Base-by-base conservation (phyloP, 1,139 yeast genomes). In the Zygosaccharomyces pseudobailii region DNA sequence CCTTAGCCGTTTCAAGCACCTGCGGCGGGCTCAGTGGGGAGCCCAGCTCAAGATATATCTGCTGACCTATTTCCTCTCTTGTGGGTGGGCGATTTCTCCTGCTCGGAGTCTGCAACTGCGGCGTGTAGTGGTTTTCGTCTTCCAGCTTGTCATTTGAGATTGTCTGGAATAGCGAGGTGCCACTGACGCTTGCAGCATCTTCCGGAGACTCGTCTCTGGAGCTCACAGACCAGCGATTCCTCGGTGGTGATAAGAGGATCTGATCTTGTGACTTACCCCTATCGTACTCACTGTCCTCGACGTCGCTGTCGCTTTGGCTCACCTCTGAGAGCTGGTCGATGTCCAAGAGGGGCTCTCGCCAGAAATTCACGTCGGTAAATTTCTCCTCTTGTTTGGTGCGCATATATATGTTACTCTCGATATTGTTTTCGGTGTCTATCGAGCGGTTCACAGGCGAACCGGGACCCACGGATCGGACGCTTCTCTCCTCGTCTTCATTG, bases 341-440 rank as follows among this genome's bases (percentile, higher is more conserved):
- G 53, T 82, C 82, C 6, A 79, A 70, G 31, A 90, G 66, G 0
- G 95, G 92, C 45, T 84, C 92, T 53, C 95, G 72, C 99, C 99
- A 92, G 65, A 79, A 92, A 60, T 87, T 89, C 25, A 87, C 86
- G 67, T 92, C 98, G 6, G 89, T 86, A 63, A 72, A 90, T 53
- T 79, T 79, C 54, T 84, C 88, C 53, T 82, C 86, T 43, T 56
- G 62, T 44, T 71, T 69, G 32, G 64, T 66, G 38, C 65, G 54
- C 37, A 58, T 58, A 22, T 62, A 55, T 3, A 64, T 52, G 43
- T 58, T 61, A 25, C 75, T 71, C 49, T 71, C 70, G 4, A 70
- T 51, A 43, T 67, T 71, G 50, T 67, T 61, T 20, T 51, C 49
- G 6, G 45, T 43, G 21, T 57, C 54, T 36, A 47, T 19, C 5